A percentile compares a stretch with the other conserved stretches of the same genome.
Evolutionary conservation across 2,329 filamentous ascomycete species (phyloP).

Genomic region (Fusarium buharicum): DNA sequence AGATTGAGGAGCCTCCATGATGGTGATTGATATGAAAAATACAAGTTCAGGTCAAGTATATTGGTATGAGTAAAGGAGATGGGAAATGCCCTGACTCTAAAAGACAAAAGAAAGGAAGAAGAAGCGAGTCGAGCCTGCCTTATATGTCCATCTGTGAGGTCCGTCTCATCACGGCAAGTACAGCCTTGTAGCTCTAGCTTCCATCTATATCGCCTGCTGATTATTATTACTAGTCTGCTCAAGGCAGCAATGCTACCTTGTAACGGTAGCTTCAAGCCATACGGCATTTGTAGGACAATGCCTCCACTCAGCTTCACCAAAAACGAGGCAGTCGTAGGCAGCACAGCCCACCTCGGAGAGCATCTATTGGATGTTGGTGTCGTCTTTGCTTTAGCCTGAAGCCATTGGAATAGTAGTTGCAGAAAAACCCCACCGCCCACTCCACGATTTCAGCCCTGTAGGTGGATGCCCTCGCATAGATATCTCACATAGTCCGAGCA

Average conservation of each 20-base stretch:
- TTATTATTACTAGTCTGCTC: neutral
- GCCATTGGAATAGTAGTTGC: neutral
- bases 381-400: neutral
- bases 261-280: conserved; percentile 14
- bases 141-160: conserved; percentile 10
- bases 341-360: too few relatives aligned
- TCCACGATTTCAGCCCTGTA: neutral
- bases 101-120: neutral
- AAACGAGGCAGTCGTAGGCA: too few relatives aligned
- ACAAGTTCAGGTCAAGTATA: neutral
- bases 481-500: too few relatives aligned
- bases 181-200: conserved; percentile 11
- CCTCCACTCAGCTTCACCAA: too few relatives aligned
- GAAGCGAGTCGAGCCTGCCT: conserved; percentile 13
- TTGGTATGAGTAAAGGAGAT: neutral
- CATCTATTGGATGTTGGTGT: neutral
- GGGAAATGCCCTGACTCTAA: too few relatives aligned
- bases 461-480: neutral
- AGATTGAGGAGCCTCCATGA: conserved; percentile 28
- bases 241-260: conserved; percentile 32
- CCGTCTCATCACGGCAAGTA: too few relatives aligned
- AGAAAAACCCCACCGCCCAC: neutral
- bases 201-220: neutral
- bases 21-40: conserved; percentile 1
- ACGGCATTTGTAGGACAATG: neutral